phyloP scores from a whole-genome alignment of 139 green algal species.

The Chlamydomonas schloesseri region DNA sequence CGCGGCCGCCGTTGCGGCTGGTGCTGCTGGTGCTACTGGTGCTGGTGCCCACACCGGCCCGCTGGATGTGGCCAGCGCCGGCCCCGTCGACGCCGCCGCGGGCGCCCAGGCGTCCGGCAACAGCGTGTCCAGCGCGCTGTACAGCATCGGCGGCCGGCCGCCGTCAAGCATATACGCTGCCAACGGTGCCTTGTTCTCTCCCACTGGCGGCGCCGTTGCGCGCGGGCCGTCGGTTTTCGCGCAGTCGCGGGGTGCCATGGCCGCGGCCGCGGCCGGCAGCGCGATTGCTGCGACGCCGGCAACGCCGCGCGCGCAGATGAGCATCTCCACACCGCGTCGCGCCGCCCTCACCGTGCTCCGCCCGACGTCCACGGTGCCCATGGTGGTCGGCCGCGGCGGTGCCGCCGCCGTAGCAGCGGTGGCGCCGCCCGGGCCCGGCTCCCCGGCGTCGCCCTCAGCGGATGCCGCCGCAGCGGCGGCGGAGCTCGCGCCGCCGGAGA shows the following conservation, averaged over 20 bases:
- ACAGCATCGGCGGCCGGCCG: background rate
- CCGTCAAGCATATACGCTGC: background rate
- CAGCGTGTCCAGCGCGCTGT: too few relatives aligned
- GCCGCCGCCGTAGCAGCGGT: too few relatives aligned
- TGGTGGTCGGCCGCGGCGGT: background rate
- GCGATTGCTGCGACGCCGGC: background rate
- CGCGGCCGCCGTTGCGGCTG: too few relatives aligned
- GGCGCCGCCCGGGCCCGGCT: background rate
- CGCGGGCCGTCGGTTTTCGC: constrained; percentile 7
- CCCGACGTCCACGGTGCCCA: background rate
- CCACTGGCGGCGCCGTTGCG: background rate
- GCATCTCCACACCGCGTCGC: background rate
- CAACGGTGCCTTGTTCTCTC: background rate
- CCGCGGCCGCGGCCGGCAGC: background rate
- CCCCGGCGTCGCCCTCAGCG: background rate
- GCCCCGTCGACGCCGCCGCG: too few relatives aligned
- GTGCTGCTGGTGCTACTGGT: too few relatives aligned
- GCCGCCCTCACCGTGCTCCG: too few relatives aligned
- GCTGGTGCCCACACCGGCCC: too few relatives aligned
- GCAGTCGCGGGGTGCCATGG: background rate
- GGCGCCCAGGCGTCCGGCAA: too few relatives aligned
- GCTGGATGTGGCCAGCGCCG: too few relatives aligned
- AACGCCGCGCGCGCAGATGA: background rate
- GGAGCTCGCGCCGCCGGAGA: background rate
- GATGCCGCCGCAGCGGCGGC: background rate